phyloP scores from a whole-genome alignment of 2,329 filamentous ascomycete species.

The Xylariaceae sp. region DNA sequence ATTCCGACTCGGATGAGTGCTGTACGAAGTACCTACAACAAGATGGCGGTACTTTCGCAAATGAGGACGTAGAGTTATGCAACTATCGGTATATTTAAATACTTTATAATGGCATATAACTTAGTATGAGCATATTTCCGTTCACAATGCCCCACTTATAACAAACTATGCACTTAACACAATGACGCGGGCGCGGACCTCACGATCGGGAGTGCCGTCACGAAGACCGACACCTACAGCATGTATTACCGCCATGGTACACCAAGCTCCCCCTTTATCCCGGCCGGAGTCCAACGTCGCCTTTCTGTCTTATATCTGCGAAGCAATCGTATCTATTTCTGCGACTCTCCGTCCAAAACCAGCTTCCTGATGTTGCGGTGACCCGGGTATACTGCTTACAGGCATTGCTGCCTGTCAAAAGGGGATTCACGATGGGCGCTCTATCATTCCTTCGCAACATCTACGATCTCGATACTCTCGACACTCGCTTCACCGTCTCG shows the following conservation, averaged over 20 bases:
- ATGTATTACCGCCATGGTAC: too few relatives aligned
- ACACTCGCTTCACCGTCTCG: constrained; percentile 62
- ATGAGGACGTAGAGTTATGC: too few relatives aligned
- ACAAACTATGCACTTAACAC: too few relatives aligned
- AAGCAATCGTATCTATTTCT: neutral
- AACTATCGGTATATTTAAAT: too few relatives aligned
- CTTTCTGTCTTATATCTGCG: neutral
- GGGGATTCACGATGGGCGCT: constrained; percentile 38
- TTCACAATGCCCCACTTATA: too few relatives aligned
- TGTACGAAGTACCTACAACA: neutral
- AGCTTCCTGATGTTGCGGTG: constrained; percentile 18
- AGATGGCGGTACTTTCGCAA: too few relatives aligned
- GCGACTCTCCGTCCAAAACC: neutral
- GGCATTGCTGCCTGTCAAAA: constrained; percentile 20
- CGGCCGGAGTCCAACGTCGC: neutral
- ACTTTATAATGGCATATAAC: too few relatives aligned
- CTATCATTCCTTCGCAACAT: constrained; percentile 41
- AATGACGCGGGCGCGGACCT: neutral
- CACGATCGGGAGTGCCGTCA: too few relatives aligned
- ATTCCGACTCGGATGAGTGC: neutral
- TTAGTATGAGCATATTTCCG: too few relatives aligned
- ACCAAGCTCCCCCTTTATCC: constrained; percentile 11
- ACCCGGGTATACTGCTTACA: constrained; percentile 6
- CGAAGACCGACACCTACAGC: too few relatives aligned
- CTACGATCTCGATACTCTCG: constrained; percentile 62